Evolutionary conservation across 352 stramenopile species (phyloP).

Genomic region (Thalassiosira livingstoniorum): DNA sequence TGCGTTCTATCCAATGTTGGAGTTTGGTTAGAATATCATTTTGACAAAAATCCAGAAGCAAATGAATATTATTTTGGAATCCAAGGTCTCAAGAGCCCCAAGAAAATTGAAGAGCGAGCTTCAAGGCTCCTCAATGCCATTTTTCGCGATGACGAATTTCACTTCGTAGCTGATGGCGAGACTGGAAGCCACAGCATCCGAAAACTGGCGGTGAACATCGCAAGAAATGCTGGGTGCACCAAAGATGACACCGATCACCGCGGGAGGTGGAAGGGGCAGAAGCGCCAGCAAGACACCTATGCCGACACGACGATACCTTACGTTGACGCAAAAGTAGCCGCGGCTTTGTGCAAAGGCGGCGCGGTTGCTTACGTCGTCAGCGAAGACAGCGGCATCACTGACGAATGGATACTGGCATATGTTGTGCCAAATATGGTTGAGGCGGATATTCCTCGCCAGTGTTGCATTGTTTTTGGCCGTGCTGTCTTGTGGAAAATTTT

Average conservation of each 20-base stretch:
- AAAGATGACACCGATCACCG: conserved; percentile 43
- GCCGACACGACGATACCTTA: conserved; percentile 44
- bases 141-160: no score
- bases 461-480: conserved; percentile 30
- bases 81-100: no score
- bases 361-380: conserved; percentile 18
- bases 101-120: no score
- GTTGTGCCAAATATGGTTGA: conserved; percentile 28
- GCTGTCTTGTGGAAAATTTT: conserved; percentile 34
- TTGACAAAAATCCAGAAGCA: no score
- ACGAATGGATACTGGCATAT: conserved; percentile 43
- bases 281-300: conserved; percentile 36
- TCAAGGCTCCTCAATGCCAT: no score
- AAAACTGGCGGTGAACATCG: no score
- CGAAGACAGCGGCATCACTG: conserved; percentile 25
- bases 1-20: no score
- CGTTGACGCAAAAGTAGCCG: conserved; percentile 46
- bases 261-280: conserved; percentile 30
- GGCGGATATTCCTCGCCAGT: not conserved
- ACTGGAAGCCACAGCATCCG: no score
- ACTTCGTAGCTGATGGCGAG: no score
- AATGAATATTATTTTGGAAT: no score
- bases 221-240: no score
- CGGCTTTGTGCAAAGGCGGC: conserved; percentile 40
- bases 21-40: no score